A percentile compares a stretch with the other conserved stretches of the same genome.
phyloP scores from a whole-genome alignment of 2,329 filamentous ascomycete species.

The Colletotrichum phormii region DNA sequence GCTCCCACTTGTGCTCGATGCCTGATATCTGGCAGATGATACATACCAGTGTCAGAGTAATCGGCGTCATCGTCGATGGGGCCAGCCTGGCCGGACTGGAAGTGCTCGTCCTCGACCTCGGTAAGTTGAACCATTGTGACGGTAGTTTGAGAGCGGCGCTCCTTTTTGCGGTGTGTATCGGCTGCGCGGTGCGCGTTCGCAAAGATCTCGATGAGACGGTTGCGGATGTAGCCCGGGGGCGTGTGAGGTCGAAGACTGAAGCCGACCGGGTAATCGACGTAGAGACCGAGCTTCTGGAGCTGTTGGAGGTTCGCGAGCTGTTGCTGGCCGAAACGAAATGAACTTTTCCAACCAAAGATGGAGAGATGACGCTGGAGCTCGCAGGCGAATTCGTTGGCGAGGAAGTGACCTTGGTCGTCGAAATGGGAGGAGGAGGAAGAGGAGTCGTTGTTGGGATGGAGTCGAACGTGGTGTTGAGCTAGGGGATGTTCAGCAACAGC shows the following conservation, averaged over 20 bases:
- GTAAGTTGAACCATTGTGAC: slow-evolving; percentile 92
- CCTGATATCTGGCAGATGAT: not conserved
- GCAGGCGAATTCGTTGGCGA: slow-evolving; percentile 14
- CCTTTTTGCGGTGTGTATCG: not conserved
- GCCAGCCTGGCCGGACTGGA: slow-evolving; percentile 76
- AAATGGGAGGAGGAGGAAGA: not conserved
- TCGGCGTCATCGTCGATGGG: slow-evolving; percentile 89
- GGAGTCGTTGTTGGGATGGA: slow-evolving; percentile 15
- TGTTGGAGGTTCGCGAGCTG: slow-evolving; percentile 14
- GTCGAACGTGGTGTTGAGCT: slow-evolving; percentile 11
- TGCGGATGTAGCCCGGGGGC: slow-evolving; percentile 10
- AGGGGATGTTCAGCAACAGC: slow-evolving; percentile 27
- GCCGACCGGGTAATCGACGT: slow-evolving; percentile 14
- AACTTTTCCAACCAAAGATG: slow-evolving; percentile 18
- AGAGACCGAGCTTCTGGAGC: slow-evolving; percentile 23
- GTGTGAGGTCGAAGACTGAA: slow-evolving; percentile 23
- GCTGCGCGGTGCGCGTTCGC: not conserved
- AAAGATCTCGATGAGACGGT: slow-evolving; percentile 13
- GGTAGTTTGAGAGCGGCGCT: slow-evolving; percentile 8
- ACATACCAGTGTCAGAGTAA: slow-evolving; percentile 90
- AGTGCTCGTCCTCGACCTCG: slow-evolving; percentile 97
- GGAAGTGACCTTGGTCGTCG: slow-evolving; percentile 15
- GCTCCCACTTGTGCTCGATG: not conserved
- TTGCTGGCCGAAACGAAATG: slow-evolving; percentile 16
- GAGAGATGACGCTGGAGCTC: slow-evolving; percentile 18